Evolutionary conservation across 108 stramenopile species (phyloP), one percentile per base, ranked within the genome.

Genomic region (Bacterosira constricta): DNA sequence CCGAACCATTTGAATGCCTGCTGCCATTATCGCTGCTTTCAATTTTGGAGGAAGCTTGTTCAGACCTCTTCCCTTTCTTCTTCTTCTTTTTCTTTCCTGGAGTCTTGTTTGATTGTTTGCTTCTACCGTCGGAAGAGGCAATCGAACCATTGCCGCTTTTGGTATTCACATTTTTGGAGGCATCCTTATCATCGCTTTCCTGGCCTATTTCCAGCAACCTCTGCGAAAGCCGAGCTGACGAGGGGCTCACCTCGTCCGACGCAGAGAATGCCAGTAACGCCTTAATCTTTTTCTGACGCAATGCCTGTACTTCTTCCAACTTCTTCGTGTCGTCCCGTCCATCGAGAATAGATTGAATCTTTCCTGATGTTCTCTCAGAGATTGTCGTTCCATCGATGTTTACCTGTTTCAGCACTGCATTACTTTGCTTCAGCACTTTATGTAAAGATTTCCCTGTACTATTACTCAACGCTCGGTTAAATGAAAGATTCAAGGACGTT

Each of bases 381-480:
- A 65, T 65, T 27, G 12, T 51, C 30, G 64, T 65, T 0, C 64
- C 64, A 11, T 65, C 46, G 4, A 51, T 18, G 13, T 34, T 65
- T 7, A 65, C 29, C 35, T 65, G 17, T 29, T 65, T 65, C 31
- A 65, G 23, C 32, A 65, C 9, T 0, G 47, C 29, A 29, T 65
- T 65, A 36, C 64, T 45, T 36, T 65, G 64, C 47, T 11, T 65
- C 13, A 65, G 10, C 4, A 66, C 51, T 25, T 66, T 53, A 44
- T 9, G 25, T 5, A 66, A 18, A 4, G 17, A 15, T 18, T 35
- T 34, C 20, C 32, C 50, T n/a, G 65, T 66, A 3, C 25, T 26
- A 38, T 53, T 47, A 13, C 47, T 38, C 32, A 66, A 29, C 26
- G 30, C 50, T 23, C n/a, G 36, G 15, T 66, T 52, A 29, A 23